These are phyloP conservation scores for Fusarium sp. DNA, from an alignment of 2,329 filamentous ascomycete species.

Conservation along the genomic window DNA sequence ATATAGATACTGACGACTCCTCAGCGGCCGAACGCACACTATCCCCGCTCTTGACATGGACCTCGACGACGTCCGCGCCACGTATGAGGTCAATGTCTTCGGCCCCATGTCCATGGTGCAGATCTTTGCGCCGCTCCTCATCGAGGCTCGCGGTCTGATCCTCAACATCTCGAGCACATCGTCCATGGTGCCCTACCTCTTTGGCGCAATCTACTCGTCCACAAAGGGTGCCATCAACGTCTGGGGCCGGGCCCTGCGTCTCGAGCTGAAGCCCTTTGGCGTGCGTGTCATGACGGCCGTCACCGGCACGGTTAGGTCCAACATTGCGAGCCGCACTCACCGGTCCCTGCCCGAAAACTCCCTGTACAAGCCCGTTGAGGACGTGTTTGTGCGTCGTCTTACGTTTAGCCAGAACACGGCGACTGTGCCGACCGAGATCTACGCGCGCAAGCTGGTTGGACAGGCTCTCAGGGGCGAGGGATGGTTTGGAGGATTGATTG, in stretches of 20 bases:
- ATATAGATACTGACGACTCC: background rate
- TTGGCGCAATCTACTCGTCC: conserved; percentile 66
- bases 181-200: conserved; percentile 63
- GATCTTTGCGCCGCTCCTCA: conserved; percentile 62
- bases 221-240: conserved; percentile 65
- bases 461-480: conserved; percentile 56
- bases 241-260: conserved; percentile 65
- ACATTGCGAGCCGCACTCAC: conserved; percentile 58
- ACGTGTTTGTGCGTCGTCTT: conserved; percentile 60
- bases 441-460: conserved; percentile 56
- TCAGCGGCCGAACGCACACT: conserved; percentile 63
- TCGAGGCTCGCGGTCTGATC: conserved; percentile 63
- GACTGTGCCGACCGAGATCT: conserved; percentile 58
- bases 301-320: conserved; percentile 65
- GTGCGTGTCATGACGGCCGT: conserved; percentile 69
- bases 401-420: conserved; percentile 61
- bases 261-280: conserved; percentile 65
- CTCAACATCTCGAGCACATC: conserved; percentile 67
- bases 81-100: conserved; percentile 69
- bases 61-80: conserved; percentile 63
- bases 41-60: conserved; percentile 65
- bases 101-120: conserved; percentile 67
- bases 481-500: conserved; percentile 49
- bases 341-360: conserved; percentile 58
- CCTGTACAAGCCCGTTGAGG: conserved; percentile 59